Percentiles rank a stretch among this genome's conserved stretches.
Evolutionary conservation across 441 rosid genomes (phyloP).

Genomic region (Pelargonium australe): DNA sequence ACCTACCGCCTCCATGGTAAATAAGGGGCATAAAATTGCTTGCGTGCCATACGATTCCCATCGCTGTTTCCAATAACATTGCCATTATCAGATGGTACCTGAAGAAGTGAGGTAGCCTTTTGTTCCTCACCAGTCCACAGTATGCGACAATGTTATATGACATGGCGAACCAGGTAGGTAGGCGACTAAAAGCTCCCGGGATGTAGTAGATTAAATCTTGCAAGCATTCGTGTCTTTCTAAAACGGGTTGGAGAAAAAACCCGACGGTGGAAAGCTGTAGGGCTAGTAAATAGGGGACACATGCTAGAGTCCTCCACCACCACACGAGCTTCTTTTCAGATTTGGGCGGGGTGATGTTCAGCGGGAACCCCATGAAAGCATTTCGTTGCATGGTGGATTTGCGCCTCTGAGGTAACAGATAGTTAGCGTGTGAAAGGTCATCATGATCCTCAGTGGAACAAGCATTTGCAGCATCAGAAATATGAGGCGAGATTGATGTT

Average conservation of each 20-base stretch:
- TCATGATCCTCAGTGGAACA: not conserved
- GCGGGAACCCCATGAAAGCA: not conserved
- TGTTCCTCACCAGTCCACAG: not conserved
- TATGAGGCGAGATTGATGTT: not conserved
- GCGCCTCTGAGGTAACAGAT: not conserved
- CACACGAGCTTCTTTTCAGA: not conserved
- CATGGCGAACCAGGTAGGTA: not conserved
- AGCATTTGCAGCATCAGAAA: not conserved
- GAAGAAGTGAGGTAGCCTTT: not conserved
- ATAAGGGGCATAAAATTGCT: conserved; percentile 1
- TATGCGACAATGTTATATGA: not conserved
- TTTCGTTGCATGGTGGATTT: not conserved
- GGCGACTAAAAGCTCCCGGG: not conserved
- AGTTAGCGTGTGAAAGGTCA: not conserved
- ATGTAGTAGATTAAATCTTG: not conserved
- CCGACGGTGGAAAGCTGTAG: not conserved
- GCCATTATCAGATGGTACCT: not conserved
- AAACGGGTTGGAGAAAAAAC: not conserved
- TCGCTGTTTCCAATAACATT: not conserved
- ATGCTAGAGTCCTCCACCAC: not conserved
- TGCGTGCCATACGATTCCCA: not conserved
- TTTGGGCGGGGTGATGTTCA: not conserved
- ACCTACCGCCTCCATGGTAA: conserved; percentile 1
- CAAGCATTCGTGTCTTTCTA: not conserved
- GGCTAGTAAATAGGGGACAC: conserved; percentile 1